Percentiles rank a stretch among this genome's conserved stretches.
phyloP scores from a whole-genome alignment of 495 filamentous ascomycete species.

The Penicillium herquei region DNA sequence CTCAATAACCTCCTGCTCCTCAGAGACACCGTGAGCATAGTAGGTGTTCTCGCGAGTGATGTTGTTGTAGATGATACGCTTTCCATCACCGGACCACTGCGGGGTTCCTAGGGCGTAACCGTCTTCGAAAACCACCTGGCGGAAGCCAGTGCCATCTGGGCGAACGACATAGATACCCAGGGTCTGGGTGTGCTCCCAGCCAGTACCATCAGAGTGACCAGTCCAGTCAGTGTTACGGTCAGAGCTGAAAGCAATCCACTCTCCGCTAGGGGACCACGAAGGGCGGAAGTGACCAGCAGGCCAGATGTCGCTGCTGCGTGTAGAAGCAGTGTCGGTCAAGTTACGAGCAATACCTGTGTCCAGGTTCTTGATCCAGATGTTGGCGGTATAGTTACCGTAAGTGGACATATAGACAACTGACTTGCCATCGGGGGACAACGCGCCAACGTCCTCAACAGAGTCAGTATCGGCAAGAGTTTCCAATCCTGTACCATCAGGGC shows the following conservation, averaged over 20 bases:
- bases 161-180: slow-evolving; percentile 12
- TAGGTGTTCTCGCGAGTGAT: slow-evolving; percentile 12
- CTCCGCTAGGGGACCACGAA: slow-evolving; percentile 25
- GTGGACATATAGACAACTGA: slow-evolving; percentile 14
- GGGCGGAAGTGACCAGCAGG: slow-evolving; percentile 22
- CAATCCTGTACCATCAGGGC: slow-evolving; percentile 13
- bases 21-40: not conserved
- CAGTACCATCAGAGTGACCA: slow-evolving; percentile 11
- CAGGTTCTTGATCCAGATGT: slow-evolving; percentile 17
- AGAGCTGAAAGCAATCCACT: slow-evolving; percentile 15
- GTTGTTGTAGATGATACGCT: slow-evolving; percentile 15
- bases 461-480: slow-evolving; percentile 9
- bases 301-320: not conserved
- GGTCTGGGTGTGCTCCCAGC: slow-evolving; percentile 18
- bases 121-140: not conserved
- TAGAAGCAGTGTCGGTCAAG: slow-evolving; percentile 13
- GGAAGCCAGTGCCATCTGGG: slow-evolving; percentile 7
- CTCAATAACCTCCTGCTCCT: not conserved
- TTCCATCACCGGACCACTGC: slow-evolving; percentile 18
- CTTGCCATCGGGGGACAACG: slow-evolving; percentile 7
- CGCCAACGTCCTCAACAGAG: slow-evolving; percentile 14
- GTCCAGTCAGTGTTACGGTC: slow-evolving; percentile 20
- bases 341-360: slow-evolving; percentile 9
- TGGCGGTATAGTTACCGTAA: slow-evolving; percentile 9
- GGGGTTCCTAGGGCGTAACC: slow-evolving; percentile 13